Base-by-base conservation (phyloP, 1,139 yeast genomes). In the Hemisphaericaspora lyxosophila region DNA sequence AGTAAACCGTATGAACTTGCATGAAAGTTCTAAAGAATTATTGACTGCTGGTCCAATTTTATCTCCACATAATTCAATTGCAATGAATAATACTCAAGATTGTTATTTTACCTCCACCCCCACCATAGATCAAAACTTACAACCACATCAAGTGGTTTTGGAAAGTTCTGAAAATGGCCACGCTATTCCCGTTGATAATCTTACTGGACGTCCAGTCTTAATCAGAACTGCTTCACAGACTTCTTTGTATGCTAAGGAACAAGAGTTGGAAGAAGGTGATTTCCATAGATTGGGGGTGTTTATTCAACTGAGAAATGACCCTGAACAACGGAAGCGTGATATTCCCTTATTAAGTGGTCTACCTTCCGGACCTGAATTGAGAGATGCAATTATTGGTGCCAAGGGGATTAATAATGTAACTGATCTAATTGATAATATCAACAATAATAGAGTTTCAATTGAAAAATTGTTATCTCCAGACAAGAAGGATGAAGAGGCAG, bases 191-290 rank as follows among this genome's bases (percentile, higher is more conserved):
- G 70, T 84, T 42, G 92, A 84, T 61, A 71, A 78, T 39, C 64
- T 73, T 22, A 84, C 92, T 0, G 94, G 94, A 31, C 67, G 82
- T 45, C 87, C 90, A 1, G 80, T 84, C 15, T 62, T 82, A 42
- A 72, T 80, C 62, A 71, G 82, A 50, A 76, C 81, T 3, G 65
- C 78, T 5, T 81, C 88, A 2, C 84, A 78, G 46, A 80, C 87
- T 0, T 80, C 86, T 0, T 53, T 77, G 5, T 80, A 80, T 48
- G 85, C 89, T 15, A 84, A 80, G 55, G 79, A 75, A 47, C 88
- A 84, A 57, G 96, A 88, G 53, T 80, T 82, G 46, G 97, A 89
- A 59, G 97, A 89, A 67, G 97, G 96, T 48, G 95, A 86, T 53
- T 73, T 88, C 45, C 96, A 87, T 60, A 80, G 85, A 60, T 79